phyloP scores from a whole-genome alignment of 139 green algal species.

The Micromonas commoda region DNA sequence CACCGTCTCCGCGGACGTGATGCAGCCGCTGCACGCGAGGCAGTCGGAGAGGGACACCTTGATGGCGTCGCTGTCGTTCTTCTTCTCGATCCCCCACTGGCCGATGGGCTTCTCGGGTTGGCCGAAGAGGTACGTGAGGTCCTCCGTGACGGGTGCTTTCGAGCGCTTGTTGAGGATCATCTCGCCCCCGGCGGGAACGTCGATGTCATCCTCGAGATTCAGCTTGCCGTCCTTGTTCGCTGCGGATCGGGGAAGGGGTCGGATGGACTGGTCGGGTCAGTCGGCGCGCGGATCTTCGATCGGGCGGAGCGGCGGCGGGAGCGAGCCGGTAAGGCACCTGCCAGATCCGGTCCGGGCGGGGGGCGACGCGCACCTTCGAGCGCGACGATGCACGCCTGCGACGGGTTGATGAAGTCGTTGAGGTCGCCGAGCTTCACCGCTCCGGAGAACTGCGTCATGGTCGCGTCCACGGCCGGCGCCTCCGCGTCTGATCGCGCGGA shows the following conservation, averaged over 20 bases:
- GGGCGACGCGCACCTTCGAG: constrained; percentile 35
- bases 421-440: constrained; percentile 76
- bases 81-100: not conserved
- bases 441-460: constrained; percentile 59
- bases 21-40: constrained; percentile 92
- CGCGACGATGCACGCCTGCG: constrained; percentile 82
- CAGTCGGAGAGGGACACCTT: constrained; percentile 94
- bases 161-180: not conserved
- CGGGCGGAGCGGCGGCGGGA: not conserved
- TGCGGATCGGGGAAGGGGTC: too few species aligned
- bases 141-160: not conserved
- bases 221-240: too few species aligned
- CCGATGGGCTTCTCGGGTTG: not conserved
- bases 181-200: not conserved
- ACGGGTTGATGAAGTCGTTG: constrained; percentile 90
- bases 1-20: constrained; percentile 90
- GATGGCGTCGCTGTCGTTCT: constrained; percentile 43
- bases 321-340: too few species aligned
- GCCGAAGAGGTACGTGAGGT: not conserved
- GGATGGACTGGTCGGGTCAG: too few species aligned
- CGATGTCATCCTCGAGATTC: not conserved
- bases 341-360: too few species aligned
- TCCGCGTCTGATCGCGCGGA: too few species aligned
- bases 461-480: not conserved
- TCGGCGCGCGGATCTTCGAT: too few species aligned